Percentiles rank a stretch among this genome's conserved stretches.
phyloP scores from a whole-genome alignment of 177 flowering plant genomes.

The Vitis hybrid region DNA sequence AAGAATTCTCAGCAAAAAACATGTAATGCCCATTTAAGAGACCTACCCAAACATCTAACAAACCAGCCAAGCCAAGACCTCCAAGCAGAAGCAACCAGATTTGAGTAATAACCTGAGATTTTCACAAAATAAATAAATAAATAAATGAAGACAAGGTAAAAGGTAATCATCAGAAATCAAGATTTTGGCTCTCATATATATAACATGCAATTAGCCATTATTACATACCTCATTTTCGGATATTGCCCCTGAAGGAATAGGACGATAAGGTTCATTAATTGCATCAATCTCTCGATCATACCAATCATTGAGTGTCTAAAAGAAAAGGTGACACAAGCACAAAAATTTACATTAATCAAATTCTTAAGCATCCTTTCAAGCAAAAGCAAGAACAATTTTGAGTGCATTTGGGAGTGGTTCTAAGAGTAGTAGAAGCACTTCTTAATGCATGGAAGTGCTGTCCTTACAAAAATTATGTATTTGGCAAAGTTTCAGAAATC shows the following conservation, averaged over 20 bases:
- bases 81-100: constrained; percentile 88
- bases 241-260: constrained; percentile 96
- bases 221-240: constrained; percentile 74
- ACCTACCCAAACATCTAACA: constrained; percentile 90
- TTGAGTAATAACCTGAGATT: constrained; percentile 76
- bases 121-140: not conserved
- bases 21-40: not conserved
- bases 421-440: too few relatives aligned
- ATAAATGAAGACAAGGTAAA: not conserved
- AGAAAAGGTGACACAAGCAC: not conserved
- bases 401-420: too few relatives aligned
- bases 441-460: too few relatives aligned
- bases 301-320: constrained; percentile 91
- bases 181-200: not conserved
- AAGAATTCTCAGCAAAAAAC: not conserved
- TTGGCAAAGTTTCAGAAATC: too few relatives aligned
- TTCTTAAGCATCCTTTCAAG: constrained; percentile 3
- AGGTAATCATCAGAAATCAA: not conserved
- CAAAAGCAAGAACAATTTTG: not conserved
- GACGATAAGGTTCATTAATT: constrained; percentile 96
- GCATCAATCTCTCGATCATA: constrained; percentile 97
- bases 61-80: constrained; percentile 79
- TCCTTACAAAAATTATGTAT: too few relatives aligned
- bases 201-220: not conserved
- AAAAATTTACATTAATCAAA: constrained; percentile 1